Evolutionary conservation across 2,329 filamentous ascomycete genomes (phyloP).

Genomic region (Colletotrichum sp.): DNA sequence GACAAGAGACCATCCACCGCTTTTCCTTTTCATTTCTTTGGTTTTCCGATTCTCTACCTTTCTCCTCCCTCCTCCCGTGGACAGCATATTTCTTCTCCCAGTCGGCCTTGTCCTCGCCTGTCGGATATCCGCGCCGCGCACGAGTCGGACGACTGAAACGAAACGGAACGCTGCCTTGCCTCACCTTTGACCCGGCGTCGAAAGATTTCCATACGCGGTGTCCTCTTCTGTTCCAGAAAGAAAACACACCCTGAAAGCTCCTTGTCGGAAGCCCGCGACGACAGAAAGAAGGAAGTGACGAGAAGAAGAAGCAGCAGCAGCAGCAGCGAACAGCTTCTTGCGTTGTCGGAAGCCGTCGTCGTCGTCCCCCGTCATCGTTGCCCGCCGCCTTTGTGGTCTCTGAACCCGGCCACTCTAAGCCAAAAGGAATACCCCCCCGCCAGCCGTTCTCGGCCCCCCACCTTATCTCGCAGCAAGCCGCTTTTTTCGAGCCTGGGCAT

Average conservation of each 20-base stretch:
- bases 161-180: background rate
- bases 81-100: background rate
- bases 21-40: background rate
- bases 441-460: slow-evolving; percentile 21
- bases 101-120: background rate
- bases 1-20: background rate
- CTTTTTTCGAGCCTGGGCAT: slow-evolving; percentile 9
- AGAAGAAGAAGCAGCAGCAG: background rate
- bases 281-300: background rate
- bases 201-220: background rate
- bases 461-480: slow-evolving; percentile 17
- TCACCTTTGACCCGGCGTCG: slow-evolving; percentile 2
- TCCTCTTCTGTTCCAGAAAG: background rate
- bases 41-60: background rate
- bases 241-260: background rate
- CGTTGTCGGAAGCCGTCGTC: no score
- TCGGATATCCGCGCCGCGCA: background rate
- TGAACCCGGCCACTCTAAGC: background rate
- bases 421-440: background rate
- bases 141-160: slow-evolving; percentile 4
- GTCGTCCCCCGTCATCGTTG: background rate
- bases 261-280: background rate
- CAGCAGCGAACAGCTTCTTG: background rate
- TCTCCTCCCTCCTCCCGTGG: background rate
- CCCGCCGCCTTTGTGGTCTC: background rate